phyloP scores from a whole-genome alignment of 1,284 basidiomycete genomes.

The Heterobasidion occidentale region DNA sequence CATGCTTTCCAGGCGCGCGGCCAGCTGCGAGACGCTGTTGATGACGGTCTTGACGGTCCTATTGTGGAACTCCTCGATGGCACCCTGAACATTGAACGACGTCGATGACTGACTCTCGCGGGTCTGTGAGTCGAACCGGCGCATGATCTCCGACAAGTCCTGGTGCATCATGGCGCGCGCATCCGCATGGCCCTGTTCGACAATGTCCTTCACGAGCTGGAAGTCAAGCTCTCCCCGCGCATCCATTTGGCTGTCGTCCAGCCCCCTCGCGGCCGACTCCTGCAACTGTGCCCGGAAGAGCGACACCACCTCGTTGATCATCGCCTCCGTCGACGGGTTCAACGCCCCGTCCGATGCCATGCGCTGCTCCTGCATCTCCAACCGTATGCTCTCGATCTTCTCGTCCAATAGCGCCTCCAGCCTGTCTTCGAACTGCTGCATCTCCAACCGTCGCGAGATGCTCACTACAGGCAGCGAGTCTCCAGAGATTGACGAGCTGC shows the following conservation, averaged over 20 bases:
- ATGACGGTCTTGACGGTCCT: conserved; percentile 51
- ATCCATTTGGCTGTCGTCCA: conserved; percentile 63
- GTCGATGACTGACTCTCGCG: conserved; percentile 11
- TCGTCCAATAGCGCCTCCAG: conserved; percentile 57
- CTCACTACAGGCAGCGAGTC: conserved; percentile 40
- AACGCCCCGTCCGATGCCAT: conserved; percentile 18
- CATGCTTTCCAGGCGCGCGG: conserved; percentile 50
- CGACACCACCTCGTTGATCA: conserved; percentile 57
- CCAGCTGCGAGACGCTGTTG: conserved; percentile 52
- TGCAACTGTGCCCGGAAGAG: conserved; percentile 61
- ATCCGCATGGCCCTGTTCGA: conserved; percentile 62
- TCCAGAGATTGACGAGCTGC: conserved; percentile 30
- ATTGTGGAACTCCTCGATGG: conserved; percentile 49
- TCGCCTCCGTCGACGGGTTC: conserved; percentile 42
- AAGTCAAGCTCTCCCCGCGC: conserved; percentile 72
- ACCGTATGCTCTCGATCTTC: conserved; percentile 47
- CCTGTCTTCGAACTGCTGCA: conserved; percentile 50
- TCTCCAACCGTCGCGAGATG: conserved; percentile 47
- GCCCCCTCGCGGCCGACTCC: conserved; percentile 45
- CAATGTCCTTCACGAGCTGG: conserved; percentile 60
- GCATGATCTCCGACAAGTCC: conserved; percentile 43
- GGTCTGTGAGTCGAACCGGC: conserved; percentile 25
- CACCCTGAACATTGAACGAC: conserved; percentile 16
- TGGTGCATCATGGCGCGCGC: conserved; percentile 46
- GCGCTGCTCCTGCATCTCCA: conserved; percentile 26